Evolutionary conservation across 495 filamentous ascomycete genomes (phyloP).

Genomic region (Tricharina praecox): DNA sequence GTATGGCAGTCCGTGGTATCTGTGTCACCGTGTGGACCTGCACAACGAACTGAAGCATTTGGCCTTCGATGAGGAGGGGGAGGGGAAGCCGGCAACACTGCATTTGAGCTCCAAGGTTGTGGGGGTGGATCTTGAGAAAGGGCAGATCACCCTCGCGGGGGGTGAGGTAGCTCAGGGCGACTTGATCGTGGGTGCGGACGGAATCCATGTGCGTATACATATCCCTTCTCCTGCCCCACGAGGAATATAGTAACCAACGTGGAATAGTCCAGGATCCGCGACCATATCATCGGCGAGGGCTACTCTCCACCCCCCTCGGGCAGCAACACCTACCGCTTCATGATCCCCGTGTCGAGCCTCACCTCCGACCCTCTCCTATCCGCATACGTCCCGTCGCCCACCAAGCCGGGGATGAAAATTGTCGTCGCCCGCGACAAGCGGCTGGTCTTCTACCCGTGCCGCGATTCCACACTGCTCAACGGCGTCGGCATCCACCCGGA

Average conservation of each 20-base stretch:
- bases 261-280: neutral
- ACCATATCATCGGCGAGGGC: neutral
- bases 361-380: constrained; percentile 34
- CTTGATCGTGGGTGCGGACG: constrained; percentile 31
- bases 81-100: constrained; percentile 30
- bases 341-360: constrained; percentile 33
- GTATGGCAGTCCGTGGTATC: constrained; percentile 31
- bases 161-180: constrained; percentile 28
- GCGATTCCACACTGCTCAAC: constrained; percentile 39
- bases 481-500: constrained; percentile 46
- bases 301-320: constrained; percentile 30
- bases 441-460: constrained; percentile 44
- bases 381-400: constrained; percentile 24
- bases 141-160: constrained; percentile 30
- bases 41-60: constrained; percentile 33
- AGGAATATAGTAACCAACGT: too few species aligned
- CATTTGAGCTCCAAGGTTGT: constrained; percentile 32
- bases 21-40: constrained; percentile 36
- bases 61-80: constrained; percentile 29
- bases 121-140: constrained; percentile 31
- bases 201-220: constrained; percentile 29
- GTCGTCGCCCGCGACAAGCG: constrained; percentile 36
- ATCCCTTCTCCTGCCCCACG: too few species aligned
- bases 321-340: constrained; percentile 45
- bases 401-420: constrained; percentile 32